phyloP scores from a whole-genome alignment of 2,329 filamentous ascomycete species.

The Hypoxylon sp. region DNA sequence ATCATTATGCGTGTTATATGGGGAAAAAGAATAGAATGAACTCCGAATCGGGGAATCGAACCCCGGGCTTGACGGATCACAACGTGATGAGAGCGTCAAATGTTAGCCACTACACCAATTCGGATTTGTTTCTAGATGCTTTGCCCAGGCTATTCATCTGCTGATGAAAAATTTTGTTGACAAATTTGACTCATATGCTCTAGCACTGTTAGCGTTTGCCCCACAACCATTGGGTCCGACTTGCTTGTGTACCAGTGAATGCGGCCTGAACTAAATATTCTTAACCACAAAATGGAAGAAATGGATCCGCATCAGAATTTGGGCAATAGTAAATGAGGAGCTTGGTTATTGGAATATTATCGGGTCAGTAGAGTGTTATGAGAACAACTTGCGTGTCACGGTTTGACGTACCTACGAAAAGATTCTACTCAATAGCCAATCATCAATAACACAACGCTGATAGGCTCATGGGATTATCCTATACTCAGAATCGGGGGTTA shows the following conservation, averaged over 20 bases:
- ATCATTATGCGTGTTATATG: background rate
- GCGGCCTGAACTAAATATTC: background rate
- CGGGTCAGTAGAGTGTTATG: background rate
- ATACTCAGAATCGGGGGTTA: background rate
- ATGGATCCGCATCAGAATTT: background rate
- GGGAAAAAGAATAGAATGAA: background rate
- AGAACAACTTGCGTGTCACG: too few species aligned
- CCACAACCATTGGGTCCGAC: background rate
- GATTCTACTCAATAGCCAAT: background rate
- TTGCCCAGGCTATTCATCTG: background rate
- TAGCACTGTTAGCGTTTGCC: background rate
- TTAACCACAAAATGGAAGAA: background rate
- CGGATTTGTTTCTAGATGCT: slow-evolving; percentile 42
- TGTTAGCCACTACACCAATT: slow-evolving; percentile 58
- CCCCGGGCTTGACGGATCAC: slow-evolving; percentile 50
- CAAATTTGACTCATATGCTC: background rate
- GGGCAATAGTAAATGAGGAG: background rate
- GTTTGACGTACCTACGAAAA: background rate
- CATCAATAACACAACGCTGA: background rate
- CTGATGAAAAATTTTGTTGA: background rate
- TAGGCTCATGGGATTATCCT: background rate
- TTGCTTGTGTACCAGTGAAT: background rate
- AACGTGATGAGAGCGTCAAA: slow-evolving; percentile 54
- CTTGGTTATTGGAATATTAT: background rate
- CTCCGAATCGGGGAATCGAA: slow-evolving; percentile 54